Percentiles rank a stretch among this genome's conserved stretches.
These are phyloP conservation scores for Fusarium sp. DNA, from an alignment of 2,329 filamentous ascomycete species.

Conservation along the genomic window DNA sequence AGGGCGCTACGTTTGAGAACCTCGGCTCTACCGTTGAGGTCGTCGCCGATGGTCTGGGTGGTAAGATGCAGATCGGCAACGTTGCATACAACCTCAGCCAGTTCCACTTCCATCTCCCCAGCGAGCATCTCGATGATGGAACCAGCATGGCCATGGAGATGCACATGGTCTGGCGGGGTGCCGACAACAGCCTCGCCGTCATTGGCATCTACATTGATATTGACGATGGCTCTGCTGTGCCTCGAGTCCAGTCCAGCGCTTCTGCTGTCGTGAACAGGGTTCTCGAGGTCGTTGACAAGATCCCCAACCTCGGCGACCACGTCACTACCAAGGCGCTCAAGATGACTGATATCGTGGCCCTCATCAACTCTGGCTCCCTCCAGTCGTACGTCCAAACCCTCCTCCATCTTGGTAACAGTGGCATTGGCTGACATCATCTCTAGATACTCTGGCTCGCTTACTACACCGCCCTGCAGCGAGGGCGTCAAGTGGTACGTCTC, in stretches of 20 bases:
- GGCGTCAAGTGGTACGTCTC: constrained; percentile 63
- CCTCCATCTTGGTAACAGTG: no score
- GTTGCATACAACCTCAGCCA: constrained; percentile 57
- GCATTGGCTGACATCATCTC: constrained; percentile 8
- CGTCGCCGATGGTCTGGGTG: constrained; percentile 52
- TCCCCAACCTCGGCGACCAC: constrained; percentile 51
- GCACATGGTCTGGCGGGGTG: constrained; percentile 44
- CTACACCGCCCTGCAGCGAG: constrained; percentile 69
- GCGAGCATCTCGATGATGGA: constrained; percentile 63
- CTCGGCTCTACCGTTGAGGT: constrained; percentile 62
- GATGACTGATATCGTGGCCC: constrained; percentile 52
- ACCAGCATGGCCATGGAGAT: constrained; percentile 45
- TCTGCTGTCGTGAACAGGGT: constrained; percentile 50
- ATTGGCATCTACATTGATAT: constrained; percentile 42
- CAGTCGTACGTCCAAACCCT: constrained; percentile 41
- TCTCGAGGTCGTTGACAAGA: constrained; percentile 46
- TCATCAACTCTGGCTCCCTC: constrained; percentile 44
- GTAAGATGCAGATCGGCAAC: constrained; percentile 54
- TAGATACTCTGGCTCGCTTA: constrained; percentile 66
- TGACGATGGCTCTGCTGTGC: constrained; percentile 13
- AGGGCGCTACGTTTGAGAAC: constrained; percentile 58
- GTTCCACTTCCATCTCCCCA: constrained; percentile 69
- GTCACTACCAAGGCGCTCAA: constrained; percentile 51
- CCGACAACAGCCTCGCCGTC: constrained; percentile 42
- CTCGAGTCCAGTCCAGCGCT: neutral